A percentile compares a stretch with the other conserved stretches of the same genome.
Conservation (phyloP, 2,329 filamentous ascomycete species). For the Cucurbitaria berberidis region DNA sequence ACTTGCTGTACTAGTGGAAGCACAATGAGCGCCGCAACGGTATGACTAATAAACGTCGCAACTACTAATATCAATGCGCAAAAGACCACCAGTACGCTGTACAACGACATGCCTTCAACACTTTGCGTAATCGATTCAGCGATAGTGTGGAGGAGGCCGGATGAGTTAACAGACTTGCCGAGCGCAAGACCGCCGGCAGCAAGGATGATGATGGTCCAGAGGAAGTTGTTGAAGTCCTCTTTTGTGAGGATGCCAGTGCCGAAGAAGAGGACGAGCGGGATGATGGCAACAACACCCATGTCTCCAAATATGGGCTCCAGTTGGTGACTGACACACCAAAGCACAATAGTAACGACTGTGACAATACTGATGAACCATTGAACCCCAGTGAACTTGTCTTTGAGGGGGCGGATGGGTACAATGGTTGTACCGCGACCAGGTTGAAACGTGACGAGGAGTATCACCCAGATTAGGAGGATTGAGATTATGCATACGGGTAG, state of each 20-base stretch:
- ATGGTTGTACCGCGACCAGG: conserved; percentile 86
- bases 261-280: conserved; percentile 95
- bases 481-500: conserved; percentile 91
- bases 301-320: conserved; percentile 89
- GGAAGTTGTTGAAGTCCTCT: conserved; percentile 99
- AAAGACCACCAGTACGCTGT: conserved; percentile 86
- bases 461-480: conserved; percentile 84
- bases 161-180: conserved; percentile 92
- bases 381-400: conserved; percentile 83
- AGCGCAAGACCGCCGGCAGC: conserved; percentile 91
- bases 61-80: conserved; percentile 84
- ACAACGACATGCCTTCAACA: conserved; percentile 81
- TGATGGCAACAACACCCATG: conserved; percentile 97
- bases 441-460: conserved; percentile 84
- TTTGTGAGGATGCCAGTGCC: conserved; percentile 95
- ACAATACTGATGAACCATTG: conserved; percentile 92
- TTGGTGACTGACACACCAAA: conserved; percentile 94
- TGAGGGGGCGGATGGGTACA: conserved; percentile 86
- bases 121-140: conserved; percentile 74
- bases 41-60: conserved; percentile 97
- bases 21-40: conserved; percentile 93
- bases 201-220: conserved; percentile 99
- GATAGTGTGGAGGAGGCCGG: conserved; percentile 87
- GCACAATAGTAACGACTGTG: conserved; percentile 80
- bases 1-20: conserved; percentile 88